Base-by-base conservation (phyloP, 2,329 filamentous ascomycete genomes). In the Fusarium succisae region DNA sequence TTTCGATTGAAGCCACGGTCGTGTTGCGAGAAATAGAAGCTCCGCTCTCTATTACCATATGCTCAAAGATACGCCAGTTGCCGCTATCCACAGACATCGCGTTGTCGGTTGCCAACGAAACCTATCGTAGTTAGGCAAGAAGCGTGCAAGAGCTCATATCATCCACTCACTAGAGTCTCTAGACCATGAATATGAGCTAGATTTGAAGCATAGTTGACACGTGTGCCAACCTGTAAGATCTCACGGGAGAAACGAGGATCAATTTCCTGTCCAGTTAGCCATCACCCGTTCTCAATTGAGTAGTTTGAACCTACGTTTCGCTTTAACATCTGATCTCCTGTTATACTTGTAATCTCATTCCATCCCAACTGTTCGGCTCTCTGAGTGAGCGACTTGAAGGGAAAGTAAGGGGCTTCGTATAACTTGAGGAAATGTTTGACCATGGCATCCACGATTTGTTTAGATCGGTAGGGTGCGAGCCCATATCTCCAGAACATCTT, bases 161-260 rank as follows among this genome's bases (percentile, higher is more conserved):
- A n/a, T 11, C 11, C 38, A 66, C 79, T 59, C 66, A 90, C 90
- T 92, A 98, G 94, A 3, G 95, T 91, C 78, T 97, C 94, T 3
- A 99, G 84, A 1, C 94, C 96, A 78, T 98, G 95, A 54, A 98
- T 96, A 41, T 91, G 85, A n/a, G 86, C 89, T 18, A 98, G 83
- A 76, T 98, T 98, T 55, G 95, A 94, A 2, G 93, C 96, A 83
- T 98, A 99, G 82, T 98, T 98, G 72, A 98, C 96, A 26, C 96
- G 89, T 2, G 96, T 98, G 65, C 91, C 93, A 4, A 96, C 94
- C 83, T 98, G 96, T 32, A 98, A 90, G 54, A 99, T 90, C 57
- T 99, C 94, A 20, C 90, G 89, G 1, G 91, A 87, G 80, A 97
- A 98, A 1, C 85, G 80, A 1, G 86, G 84, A 30, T 88, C 86